Evolutionary conservation across 2,329 filamentous ascomycete species (phyloP), one percentile per base, ranked within the genome.

Genomic region (Stachybotrys chlorohalonatus): DNA sequence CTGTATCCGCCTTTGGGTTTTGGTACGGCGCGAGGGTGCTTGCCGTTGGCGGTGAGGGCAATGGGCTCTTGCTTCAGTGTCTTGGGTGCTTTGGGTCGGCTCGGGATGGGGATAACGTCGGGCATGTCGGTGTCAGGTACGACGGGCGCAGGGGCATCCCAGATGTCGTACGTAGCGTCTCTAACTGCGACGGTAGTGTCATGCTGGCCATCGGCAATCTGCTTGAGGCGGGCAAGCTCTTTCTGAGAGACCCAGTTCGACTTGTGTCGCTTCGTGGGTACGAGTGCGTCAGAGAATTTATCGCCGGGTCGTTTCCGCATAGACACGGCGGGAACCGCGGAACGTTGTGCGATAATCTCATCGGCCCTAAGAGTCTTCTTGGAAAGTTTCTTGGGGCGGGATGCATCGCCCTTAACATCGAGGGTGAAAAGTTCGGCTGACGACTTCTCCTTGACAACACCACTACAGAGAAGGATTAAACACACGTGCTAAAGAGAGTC

Each of bases 271-370:
- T 97, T 97, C 54, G 79, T 75, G 17, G 85, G 79, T 51, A 92
- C 73, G 39, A 93, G 75, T 47, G 90, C 88, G 65, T 95, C 84
- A 16, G 83, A 85, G 9, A 87, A 83, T 64, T 84, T 87, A 51
- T 84, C 80, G 54, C 81, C 82, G 8, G 83, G 67, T 52, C 93
- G 85, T 75, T 97, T 99, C 63, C 87, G 85, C 59, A 82, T 80
- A 30, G 88, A 81, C 7, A 99, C 82, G 11, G 89, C 86, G 5
- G 90, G 87, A 8, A 97, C 81, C 11, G 85, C 85, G 42, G 92
- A 96, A 58, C 94, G 86, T 64, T 86, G 80, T 32, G 87, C 85
- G 62, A 99, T 85, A 59, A 99, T 97, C 67, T 97, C 89, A 68
- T 99, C 93, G 59, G 86, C 85, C 72, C 90, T 95, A 61, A 99